Conservation (phyloP, 768 basidiomycete genomes). For the Ramaria sp. region DNA sequence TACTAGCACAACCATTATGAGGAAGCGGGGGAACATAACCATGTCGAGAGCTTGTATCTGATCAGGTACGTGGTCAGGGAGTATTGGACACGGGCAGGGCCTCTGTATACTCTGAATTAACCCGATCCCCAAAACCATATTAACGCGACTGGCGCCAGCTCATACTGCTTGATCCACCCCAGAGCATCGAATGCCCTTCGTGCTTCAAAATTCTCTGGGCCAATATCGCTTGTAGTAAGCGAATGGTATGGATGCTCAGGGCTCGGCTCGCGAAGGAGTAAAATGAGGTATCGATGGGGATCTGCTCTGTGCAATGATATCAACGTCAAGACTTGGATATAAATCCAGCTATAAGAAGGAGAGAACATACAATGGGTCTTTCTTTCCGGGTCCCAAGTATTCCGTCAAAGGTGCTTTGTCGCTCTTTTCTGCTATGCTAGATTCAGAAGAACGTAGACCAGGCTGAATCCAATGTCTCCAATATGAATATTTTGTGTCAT, state of each 20-base stretch:
- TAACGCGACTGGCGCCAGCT: neutral
- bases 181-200: neutral
- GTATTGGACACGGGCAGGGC: neutral
- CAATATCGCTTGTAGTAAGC: neutral
- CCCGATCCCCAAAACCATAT: slow-evolving; percentile 1
- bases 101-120: neutral
- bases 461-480: slow-evolving; percentile 3
- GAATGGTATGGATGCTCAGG: neutral
- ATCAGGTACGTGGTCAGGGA: too few species aligned
- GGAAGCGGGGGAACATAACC: too few species aligned
- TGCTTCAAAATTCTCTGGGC: neutral
- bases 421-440: neutral
- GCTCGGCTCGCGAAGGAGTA: neutral
- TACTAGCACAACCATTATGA: too few species aligned
- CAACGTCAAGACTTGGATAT: neutral
- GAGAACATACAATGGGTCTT: neutral
- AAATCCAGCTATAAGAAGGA: too few species aligned
- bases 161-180: neutral
- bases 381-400: slow-evolving; percentile 1
- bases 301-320: neutral
- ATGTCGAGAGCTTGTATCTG: too few species aligned
- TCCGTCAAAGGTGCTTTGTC: neutral
- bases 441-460: neutral
- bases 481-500: slow-evolving; percentile 2
- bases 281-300: neutral